Conservation (phyloP, 2,329 filamentous ascomycete genomes). For the Hypoxylon sp. region DNA sequence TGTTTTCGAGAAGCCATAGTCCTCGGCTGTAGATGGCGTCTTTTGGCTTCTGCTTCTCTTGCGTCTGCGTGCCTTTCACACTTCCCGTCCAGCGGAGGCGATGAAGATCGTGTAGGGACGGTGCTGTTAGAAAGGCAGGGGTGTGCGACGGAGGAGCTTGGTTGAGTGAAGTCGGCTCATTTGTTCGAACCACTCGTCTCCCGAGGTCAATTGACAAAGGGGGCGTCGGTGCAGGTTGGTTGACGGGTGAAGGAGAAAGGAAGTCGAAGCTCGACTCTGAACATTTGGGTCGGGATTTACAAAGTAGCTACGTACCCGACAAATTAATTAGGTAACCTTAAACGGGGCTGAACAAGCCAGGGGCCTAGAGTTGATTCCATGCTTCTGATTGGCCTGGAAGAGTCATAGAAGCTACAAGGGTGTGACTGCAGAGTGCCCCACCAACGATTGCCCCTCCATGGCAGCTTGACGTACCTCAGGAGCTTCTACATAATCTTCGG, state of each 20-base stretch:
- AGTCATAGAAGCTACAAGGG: slow-evolving; percentile 13
- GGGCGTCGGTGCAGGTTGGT: background rate
- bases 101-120: background rate
- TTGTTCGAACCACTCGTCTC: slow-evolving; percentile 13
- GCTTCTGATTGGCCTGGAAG: slow-evolving; percentile 16
- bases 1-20: slow-evolving; percentile 56
- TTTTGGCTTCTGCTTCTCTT: background rate
- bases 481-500: slow-evolving; percentile 27
- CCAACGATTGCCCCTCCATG: slow-evolving; percentile 38
- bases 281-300: slow-evolving; percentile 6
- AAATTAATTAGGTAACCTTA: no score
- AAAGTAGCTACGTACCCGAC: slow-evolving; percentile 6
- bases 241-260: slow-evolving; percentile 16
- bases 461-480: slow-evolving; percentile 21
- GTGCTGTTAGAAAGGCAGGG: slow-evolving; percentile 19
- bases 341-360: background rate
- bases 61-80: background rate
- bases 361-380: background rate
- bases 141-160: slow-evolving; percentile 2
- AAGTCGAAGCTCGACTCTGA: slow-evolving; percentile 7
- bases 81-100: slow-evolving; percentile 9
- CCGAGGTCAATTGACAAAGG: background rate
- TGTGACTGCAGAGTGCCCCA: slow-evolving; percentile 15
- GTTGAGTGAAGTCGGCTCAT: slow-evolving; percentile 12
- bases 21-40: slow-evolving; percentile 3